A percentile compares a stretch with the other conserved stretches of the same genome.
These are phyloP conservation scores for Teunomyces panamensis DNA, from an alignment of 805 yeast genomes.

Conservation along the genomic window DNA sequence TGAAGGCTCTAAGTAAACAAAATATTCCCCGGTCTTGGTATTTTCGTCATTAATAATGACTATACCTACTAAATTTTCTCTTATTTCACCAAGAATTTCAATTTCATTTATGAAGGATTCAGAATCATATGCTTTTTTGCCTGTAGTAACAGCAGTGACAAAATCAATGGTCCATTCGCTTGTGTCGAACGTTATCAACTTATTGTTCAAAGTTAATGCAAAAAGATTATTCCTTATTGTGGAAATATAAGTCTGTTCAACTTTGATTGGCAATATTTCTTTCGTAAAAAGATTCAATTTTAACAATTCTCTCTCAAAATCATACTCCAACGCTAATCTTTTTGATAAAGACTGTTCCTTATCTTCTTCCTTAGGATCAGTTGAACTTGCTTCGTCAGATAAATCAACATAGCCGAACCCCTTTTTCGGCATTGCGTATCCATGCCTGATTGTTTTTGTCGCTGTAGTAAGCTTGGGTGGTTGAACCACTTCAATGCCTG, in stretches of 20 bases:
- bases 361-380: constrained; percentile 6
- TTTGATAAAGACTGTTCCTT: background rate
- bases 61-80: constrained; percentile 1
- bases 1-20: constrained; percentile 9
- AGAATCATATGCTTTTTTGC: background rate
- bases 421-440: constrained; percentile 16
- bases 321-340: background rate
- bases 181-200: background rate
- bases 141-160: background rate
- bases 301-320: background rate
- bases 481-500: background rate
- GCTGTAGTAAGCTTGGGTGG: background rate
- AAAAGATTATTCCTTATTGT: background rate
- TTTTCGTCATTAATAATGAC: constrained; percentile 23
- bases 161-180: background rate
- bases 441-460: background rate
- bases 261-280: background rate
- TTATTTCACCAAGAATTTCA: background rate
- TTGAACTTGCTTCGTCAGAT: constrained; percentile 3
- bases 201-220: background rate
- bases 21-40: constrained; percentile 27
- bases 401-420: constrained; percentile 31
- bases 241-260: background rate
- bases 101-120: background rate
- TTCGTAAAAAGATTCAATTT: background rate